These are phyloP conservation scores for Agrostemma githago DNA, from an alignment of 148 eudicot species.

Conservation along the genomic window DNA sequence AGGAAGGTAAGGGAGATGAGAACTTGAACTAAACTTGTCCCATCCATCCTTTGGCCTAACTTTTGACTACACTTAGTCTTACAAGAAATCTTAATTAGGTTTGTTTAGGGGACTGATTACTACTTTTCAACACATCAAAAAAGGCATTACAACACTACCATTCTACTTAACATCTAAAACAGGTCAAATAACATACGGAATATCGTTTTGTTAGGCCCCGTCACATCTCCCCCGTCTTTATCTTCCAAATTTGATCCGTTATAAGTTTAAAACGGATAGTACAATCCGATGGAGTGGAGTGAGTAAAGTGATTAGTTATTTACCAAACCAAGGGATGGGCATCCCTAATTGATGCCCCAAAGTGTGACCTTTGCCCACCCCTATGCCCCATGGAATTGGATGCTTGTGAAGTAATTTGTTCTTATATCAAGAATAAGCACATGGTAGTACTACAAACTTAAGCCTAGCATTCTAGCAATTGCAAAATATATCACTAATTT, in stretches of 20 bases:
- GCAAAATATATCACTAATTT: background rate
- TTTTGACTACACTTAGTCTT: background rate
- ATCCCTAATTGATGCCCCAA: background rate
- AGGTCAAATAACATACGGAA: too few relatives aligned
- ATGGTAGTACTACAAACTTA: background rate
- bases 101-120: background rate
- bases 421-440: slow-evolving; percentile 1
- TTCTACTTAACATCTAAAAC: background rate
- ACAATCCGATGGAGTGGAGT: too few relatives aligned
- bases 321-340: slow-evolving; percentile 2
- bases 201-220: background rate
- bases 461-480: background rate
- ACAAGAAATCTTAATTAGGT: background rate
- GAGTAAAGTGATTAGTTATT: background rate
- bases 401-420: slow-evolving; percentile 1
- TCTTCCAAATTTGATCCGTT: too few relatives aligned
- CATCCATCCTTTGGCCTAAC: slow-evolving; percentile 13
- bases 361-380: slow-evolving; percentile 17
- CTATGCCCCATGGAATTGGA: slow-evolving; percentile 6
- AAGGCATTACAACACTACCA: background rate
- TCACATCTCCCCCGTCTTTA: too few relatives aligned
- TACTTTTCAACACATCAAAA: background rate
- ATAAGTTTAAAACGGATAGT: too few relatives aligned
- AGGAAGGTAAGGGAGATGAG: slow-evolving; percentile 11
- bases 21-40: background rate